Base-by-base conservation (phyloP, 2,329 filamentous ascomycete species). In the Fusarium sp. region DNA sequence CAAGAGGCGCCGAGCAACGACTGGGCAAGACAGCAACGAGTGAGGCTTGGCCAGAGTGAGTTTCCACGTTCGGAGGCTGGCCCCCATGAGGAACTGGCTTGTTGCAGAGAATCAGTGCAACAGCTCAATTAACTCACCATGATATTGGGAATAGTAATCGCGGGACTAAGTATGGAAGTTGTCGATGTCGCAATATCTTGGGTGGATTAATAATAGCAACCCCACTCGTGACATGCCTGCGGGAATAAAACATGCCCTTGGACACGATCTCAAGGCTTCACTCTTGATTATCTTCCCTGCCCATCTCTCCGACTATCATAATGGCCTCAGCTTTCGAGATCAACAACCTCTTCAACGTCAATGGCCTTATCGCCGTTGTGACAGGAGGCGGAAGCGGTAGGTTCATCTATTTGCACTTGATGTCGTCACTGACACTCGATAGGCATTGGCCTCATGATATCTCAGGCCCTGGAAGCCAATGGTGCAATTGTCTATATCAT, bases 321-420 rank as follows among this genome's bases (percentile, higher is more conserved):
- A 45, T 58, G 54, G 7, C 52, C 7, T 58, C 47, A 18, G 18
- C 54, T 20, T 25, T 68, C 6, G 54, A 65, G 5, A 42, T 38
- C 9, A 75, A 78, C 3, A 76, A 76, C 27, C 80, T 89, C 18
- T 89, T 89, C 76, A 80, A 82, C 27, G 86, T 88, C 29, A 81
- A 87, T 35, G 88, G 86, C 47, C 80, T 90, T 10, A 84, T 90
- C 1, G 87, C 85, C 52, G 88, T 90, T n/a, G 82, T 90, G 31
- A 90, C 88, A 0, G 88, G 88, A 20, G 88, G 88, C 14, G 87
- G 87, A 11, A 66, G 25, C n/a, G 64, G 68, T 69, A 45, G 2
- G 16, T 38, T 38, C 36, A 38, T 38, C 16, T 5, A 2, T 18
- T 38, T 18, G 36, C 16, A n/a, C 36, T 38, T 38, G 16, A 38